Percentiles rank a stretch among this genome's conserved stretches.
Evolutionary conservation across 768 basidiomycete species (phyloP).

Genomic region (Collybia sordida): DNA sequence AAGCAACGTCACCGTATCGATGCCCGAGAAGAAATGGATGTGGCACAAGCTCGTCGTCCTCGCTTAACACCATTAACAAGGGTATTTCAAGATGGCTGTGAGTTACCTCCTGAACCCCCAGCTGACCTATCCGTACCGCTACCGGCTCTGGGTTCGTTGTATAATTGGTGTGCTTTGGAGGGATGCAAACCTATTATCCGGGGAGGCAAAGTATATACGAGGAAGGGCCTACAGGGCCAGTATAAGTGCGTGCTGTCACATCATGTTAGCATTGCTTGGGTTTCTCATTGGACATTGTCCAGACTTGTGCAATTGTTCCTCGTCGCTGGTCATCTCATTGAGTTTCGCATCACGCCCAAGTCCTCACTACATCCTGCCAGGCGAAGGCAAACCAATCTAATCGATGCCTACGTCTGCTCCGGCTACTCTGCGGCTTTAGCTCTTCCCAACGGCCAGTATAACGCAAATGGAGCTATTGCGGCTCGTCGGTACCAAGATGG

Average conservation of each 20-base stretch:
- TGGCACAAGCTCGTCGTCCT: conserved; percentile 59
- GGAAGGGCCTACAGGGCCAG: conserved; percentile 68
- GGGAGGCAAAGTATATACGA: conserved; percentile 71
- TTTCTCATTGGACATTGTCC: conserved; percentile 1
- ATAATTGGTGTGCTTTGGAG: conserved; percentile 86
- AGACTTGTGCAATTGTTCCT: conserved; percentile 77
- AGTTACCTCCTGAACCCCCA: conserved; percentile 49
- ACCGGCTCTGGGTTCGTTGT: conserved; percentile 61
- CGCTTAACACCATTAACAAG: conserved; percentile 59
- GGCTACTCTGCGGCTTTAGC: conserved; percentile 76
- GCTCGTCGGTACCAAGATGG: conserved; percentile 89
- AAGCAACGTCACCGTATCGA: conserved; percentile 71
- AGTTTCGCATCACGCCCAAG: conserved; percentile 63
- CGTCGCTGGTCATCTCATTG: conserved; percentile 70
- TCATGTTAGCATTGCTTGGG: background rate
- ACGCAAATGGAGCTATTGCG: conserved; percentile 45
- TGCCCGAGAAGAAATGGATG: conserved; percentile 78
- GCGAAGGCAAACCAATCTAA: conserved; percentile 55
- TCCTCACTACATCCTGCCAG: conserved; percentile 58
- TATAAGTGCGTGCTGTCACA: conserved; percentile 60
- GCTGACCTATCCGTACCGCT: conserved; percentile 52
- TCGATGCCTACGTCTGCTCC: conserved; percentile 84
- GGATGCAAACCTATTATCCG: conserved; percentile 76
- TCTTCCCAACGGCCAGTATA: conserved; percentile 64
- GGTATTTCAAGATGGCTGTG: conserved; percentile 36